Conservation (phyloP, 768 basidiomycete species). For the Hericium coralloides region DNA sequence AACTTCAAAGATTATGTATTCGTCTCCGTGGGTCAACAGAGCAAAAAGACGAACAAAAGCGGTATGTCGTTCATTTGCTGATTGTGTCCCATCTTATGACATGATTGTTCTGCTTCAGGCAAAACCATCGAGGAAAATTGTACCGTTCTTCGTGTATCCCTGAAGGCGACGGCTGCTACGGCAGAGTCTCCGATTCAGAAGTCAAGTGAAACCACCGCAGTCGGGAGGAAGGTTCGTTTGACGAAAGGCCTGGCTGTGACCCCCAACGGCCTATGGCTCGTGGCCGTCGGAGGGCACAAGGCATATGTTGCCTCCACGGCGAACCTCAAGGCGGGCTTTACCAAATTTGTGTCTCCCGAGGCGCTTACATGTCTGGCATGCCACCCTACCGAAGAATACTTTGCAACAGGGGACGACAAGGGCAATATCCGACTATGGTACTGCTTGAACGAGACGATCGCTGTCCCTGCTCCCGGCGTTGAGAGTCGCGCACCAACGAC, state of each 20-base stretch:
- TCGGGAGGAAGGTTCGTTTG: conserved; percentile 61
- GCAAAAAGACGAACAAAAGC: conserved; percentile 32
- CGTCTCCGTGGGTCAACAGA: conserved; percentile 48
- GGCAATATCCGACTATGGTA: conserved; percentile 91
- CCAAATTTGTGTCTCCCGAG: conserved; percentile 78
- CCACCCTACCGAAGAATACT: conserved; percentile 86
- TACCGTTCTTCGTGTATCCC: conserved; percentile 53
- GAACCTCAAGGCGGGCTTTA: conserved; percentile 55
- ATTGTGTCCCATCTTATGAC: not conserved
- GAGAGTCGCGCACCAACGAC: conserved; percentile 81
- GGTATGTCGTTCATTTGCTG: conserved; percentile 14
- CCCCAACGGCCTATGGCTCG: conserved; percentile 67
- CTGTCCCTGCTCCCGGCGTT: conserved; percentile 42
- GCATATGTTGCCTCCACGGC: conserved; percentile 63
- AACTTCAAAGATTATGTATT: conserved; percentile 61
- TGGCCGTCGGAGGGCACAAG: conserved; percentile 67
- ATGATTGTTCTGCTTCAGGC: not conserved
- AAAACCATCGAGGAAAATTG: conserved; percentile 29
- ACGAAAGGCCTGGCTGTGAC: conserved; percentile 64
- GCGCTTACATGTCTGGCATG: conserved; percentile 75
- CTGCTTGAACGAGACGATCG: conserved; percentile 59
- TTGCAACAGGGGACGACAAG: conserved; percentile 86
- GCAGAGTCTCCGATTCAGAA: conserved; percentile 31
- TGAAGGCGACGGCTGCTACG: conserved; percentile 38
- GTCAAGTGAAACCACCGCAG: conserved; percentile 39